These are phyloP conservation scores for Mortierella sp. DNA, from an alignment of 371 early-diverging fungal species.

Conservation along the genomic window DNA sequence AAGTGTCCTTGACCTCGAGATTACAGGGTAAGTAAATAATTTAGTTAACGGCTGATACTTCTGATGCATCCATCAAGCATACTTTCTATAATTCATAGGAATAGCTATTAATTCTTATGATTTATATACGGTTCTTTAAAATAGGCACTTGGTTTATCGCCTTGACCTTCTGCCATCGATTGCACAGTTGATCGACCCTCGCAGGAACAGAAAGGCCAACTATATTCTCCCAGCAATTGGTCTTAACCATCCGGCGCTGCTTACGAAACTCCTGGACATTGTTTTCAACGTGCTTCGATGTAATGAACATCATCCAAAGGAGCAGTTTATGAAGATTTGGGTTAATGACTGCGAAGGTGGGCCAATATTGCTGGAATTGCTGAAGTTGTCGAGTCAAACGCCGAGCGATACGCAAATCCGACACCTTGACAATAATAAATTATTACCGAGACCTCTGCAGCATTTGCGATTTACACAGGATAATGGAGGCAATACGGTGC, in stretches of 20 bases:
- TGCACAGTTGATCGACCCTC: slow-evolving; percentile 50
- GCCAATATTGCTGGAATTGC: slow-evolving; percentile 34
- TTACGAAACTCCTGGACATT: slow-evolving; percentile 50
- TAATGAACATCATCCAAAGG: slow-evolving; percentile 54
- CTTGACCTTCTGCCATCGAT: slow-evolving; percentile 46
- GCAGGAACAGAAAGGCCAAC: slow-evolving; percentile 23
- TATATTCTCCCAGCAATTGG: slow-evolving; percentile 46
- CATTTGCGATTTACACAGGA: slow-evolving; percentile 42
- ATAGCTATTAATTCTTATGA: background rate
- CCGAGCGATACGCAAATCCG: slow-evolving; percentile 16
- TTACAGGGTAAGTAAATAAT: slow-evolving; percentile 40
- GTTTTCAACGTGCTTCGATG: slow-evolving; percentile 50
- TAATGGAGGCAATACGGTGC: slow-evolving; percentile 10
- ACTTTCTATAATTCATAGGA: no score
- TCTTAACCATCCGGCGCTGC: slow-evolving; percentile 27
- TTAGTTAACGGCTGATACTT: no score
- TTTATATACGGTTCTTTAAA: background rate
- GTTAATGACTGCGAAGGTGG: slow-evolving; percentile 55
- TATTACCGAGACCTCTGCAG: slow-evolving; percentile 38
- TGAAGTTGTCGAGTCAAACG: slow-evolving; percentile 26
- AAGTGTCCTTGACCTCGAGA: slow-evolving; percentile 57
- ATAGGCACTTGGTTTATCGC: slow-evolving; percentile 43
- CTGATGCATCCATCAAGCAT: no score
- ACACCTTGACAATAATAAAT: slow-evolving; percentile 37
- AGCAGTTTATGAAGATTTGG: slow-evolving; percentile 56